A percentile compares a stretch with the other conserved stretches of the same genome.
phyloP scores from a whole-genome alignment of 768 basidiomycete species.

The Boletus bicolor region DNA sequence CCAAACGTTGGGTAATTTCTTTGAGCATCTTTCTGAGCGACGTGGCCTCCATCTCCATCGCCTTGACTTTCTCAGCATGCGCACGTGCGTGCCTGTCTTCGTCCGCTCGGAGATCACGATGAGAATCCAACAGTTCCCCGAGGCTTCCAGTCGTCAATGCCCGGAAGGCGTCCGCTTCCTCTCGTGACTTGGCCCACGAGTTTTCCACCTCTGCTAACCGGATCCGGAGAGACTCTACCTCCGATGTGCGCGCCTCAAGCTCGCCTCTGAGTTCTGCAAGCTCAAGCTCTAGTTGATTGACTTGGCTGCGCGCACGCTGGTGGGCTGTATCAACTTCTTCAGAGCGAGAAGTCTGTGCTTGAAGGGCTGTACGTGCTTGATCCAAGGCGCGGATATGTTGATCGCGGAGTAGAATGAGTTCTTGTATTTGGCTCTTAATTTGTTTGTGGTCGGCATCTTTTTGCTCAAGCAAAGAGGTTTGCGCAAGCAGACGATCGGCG shows the following conservation, averaged over 20 bases:
- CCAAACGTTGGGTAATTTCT: constrained; percentile 68
- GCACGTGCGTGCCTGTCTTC: constrained; percentile 74
- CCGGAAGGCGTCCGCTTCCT: constrained; percentile 89
- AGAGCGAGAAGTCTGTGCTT: constrained; percentile 70
- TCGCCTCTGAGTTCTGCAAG: constrained; percentile 78
- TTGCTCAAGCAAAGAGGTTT: constrained; percentile 73
- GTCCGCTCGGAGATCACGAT: constrained; percentile 79
- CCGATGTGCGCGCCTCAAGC: constrained; percentile 68
- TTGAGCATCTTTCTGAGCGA: constrained; percentile 79
- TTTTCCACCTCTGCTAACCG: constrained; percentile 81
- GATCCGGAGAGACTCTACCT: constrained; percentile 65
- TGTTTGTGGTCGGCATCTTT: constrained; percentile 73
- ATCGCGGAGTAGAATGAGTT: constrained; percentile 66
- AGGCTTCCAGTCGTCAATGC: constrained; percentile 83
- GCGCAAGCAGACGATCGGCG: constrained; percentile 65
- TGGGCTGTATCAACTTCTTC: constrained; percentile 77
- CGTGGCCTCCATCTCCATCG: constrained; percentile 72
- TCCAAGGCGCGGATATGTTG: constrained; percentile 87
- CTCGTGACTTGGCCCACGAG: constrained; percentile 86
- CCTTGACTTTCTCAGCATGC: constrained; percentile 78
- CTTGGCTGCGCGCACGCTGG: constrained; percentile 65
- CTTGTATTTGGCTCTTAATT: constrained; percentile 65
- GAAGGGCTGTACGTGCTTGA: constrained; percentile 75
- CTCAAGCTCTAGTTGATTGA: constrained; percentile 70
- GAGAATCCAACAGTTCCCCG: constrained; percentile 83